phyloP scores from a whole-genome alignment of 371 early-diverging fungal genomes.

The Funneliformis caledonium region DNA sequence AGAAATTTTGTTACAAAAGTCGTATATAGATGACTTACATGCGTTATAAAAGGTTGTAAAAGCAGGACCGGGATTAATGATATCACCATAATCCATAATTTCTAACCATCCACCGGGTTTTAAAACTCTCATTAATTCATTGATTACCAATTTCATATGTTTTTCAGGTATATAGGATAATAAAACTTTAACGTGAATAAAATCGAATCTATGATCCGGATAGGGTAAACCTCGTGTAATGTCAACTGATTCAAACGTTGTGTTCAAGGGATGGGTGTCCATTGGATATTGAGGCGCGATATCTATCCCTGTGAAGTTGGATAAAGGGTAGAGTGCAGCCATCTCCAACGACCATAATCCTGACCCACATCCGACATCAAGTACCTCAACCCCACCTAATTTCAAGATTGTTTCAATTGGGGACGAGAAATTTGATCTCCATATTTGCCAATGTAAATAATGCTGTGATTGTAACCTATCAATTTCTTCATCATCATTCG shows the following conservation, averaged over 20 bases:
- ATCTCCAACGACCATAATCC: conserved; percentile 21
- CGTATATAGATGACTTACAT: neutral
- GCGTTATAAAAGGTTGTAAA: neutral
- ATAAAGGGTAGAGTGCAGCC: conserved; percentile 16
- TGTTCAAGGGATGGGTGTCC: conserved; percentile 58
- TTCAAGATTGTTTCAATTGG: conserved; percentile 6
- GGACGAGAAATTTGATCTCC: conserved; percentile 25
- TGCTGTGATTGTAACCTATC: conserved; percentile 27
- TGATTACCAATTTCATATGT: conserved; percentile 42
- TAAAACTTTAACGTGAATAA: conserved; percentile 56
- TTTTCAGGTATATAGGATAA: conserved; percentile 42
- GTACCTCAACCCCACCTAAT: conserved; percentile 5
- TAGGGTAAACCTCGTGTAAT: conserved; percentile 59
- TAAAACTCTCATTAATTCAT: conserved; percentile 46
- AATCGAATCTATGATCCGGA: conserved; percentile 54
- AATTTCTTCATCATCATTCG: conserved; percentile 11
- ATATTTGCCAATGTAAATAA: conserved; percentile 5
- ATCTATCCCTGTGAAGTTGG: conserved; percentile 22
- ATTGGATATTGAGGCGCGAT: conserved; percentile 43
- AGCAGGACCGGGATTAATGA: neutral
- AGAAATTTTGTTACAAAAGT: no score
- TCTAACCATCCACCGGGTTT: conserved; percentile 49
- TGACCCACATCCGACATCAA: conserved; percentile 25
- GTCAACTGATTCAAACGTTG: conserved; percentile 56
- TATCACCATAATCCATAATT: neutral